Percentiles rank a stretch among this genome's conserved stretches.
Evolutionary conservation across 257 asterid genomes (phyloP).

Genomic region (Ajuga chamaepitys): DNA sequence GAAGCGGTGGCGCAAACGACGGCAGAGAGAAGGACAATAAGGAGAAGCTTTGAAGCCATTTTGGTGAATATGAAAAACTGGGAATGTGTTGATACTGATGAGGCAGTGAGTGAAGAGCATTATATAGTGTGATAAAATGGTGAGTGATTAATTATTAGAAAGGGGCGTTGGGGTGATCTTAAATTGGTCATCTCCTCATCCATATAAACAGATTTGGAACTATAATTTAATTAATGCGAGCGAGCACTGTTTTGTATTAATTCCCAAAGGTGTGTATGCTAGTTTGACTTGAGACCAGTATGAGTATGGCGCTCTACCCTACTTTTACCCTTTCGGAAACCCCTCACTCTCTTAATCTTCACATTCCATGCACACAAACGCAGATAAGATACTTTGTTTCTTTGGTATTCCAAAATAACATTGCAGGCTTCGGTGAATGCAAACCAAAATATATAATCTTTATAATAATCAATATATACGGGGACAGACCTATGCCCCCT

Average conservation of each 20-base stretch:
- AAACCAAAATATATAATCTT: no score
- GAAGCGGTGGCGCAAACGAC: slow-evolving; percentile 11
- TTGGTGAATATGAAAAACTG: background rate
- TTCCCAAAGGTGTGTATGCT: no score
- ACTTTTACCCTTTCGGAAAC: no score
- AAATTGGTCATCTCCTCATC: slow-evolving; percentile 2
- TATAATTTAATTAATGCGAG: slow-evolving; percentile 3
- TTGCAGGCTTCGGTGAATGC: no score
- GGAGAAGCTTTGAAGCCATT: slow-evolving; percentile 2
- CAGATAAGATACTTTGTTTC: no score
- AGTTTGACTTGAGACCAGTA: no score
- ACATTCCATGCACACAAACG: no score
- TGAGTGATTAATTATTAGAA: background rate
- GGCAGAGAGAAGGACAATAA: slow-evolving; percentile 5
- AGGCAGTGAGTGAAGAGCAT: background rate
- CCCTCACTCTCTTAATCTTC: no score
- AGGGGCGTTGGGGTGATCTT: background rate
- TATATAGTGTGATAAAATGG: background rate
- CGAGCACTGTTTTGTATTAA: background rate
- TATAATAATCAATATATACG: no score
- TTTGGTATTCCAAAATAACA: no score
- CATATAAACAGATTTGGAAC: background rate
- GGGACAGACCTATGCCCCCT: no score
- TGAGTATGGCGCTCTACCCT: no score
- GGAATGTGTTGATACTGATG: background rate